Conservation (phyloP, 495 filamentous ascomycete genomes). For the Podospora appendiculata region DNA sequence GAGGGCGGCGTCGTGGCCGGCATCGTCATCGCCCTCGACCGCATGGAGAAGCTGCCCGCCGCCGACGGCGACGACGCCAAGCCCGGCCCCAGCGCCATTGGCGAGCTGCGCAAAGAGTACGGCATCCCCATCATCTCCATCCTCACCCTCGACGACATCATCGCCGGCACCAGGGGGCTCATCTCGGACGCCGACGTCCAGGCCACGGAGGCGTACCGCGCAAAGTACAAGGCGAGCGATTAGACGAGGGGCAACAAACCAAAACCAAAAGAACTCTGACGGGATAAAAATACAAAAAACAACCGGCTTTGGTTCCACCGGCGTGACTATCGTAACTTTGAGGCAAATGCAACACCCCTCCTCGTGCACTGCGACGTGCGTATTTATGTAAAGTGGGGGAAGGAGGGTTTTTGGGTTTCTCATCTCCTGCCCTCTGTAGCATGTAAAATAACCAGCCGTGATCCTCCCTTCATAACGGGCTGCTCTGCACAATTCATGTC, state of each 20-base stretch:
- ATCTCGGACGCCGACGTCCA: constrained; percentile 55
- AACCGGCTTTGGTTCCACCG: no score
- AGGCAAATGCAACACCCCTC: no score
- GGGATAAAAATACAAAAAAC: no score
- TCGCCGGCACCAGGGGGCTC: constrained; percentile 52
- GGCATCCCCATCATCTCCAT: constrained; percentile 49
- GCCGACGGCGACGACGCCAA: constrained; percentile 44
- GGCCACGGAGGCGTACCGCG: constrained; percentile 69
- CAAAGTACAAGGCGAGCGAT: constrained; percentile 60
- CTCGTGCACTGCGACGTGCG: no score
- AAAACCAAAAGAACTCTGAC: not conserved
- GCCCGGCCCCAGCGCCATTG: constrained; percentile 61
- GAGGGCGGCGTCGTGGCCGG: constrained; percentile 78
- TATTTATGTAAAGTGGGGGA: no score
- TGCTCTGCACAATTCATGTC: no score
- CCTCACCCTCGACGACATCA: constrained; percentile 67
- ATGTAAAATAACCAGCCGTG: no score
- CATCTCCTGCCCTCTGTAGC: no score
- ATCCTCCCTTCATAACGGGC: no score
- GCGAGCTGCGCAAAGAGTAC: constrained; percentile 66
- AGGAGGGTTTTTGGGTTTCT: no score
- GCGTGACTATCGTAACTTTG: no score
- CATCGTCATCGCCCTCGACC: constrained; percentile 80
- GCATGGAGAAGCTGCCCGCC: constrained; percentile 68
- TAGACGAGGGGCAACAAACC: constrained; percentile 18